Evolutionary conservation across 805 yeast genomes (phyloP).

Genomic region (Metschnikowia cerradonensis): DNA sequence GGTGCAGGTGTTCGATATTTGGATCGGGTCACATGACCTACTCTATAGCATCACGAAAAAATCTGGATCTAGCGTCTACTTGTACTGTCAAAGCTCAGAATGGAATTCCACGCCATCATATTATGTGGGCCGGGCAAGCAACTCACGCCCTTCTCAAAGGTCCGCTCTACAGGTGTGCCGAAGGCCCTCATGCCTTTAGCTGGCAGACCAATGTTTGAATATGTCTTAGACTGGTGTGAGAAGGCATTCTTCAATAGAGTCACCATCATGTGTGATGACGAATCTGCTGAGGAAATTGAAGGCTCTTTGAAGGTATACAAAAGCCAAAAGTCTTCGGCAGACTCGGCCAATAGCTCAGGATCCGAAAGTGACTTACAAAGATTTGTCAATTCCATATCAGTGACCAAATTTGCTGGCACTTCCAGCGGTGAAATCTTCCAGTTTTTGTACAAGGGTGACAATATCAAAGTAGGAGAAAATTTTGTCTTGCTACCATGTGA

Average conservation of each 20-base stretch:
- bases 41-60: constrained; percentile 3
- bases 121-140: constrained; percentile 82
- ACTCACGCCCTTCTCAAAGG: constrained; percentile 67
- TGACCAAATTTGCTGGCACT: constrained; percentile 18
- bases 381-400: constrained; percentile 22
- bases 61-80: neutral
- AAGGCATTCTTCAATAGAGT: constrained; percentile 72
- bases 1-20: neutral
- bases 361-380: constrained; percentile 15
- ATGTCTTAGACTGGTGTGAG: constrained; percentile 91
- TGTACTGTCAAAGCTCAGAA: constrained; percentile 24
- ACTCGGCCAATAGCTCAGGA: constrained; percentile 14
- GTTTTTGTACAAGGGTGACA: constrained; percentile 41
- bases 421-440: constrained; percentile 62
- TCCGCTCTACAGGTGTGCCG: constrained; percentile 59
- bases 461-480: constrained; percentile 29
- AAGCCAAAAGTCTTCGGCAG: constrained; percentile 26
- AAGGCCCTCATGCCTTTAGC: constrained; percentile 90
- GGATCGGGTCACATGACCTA: constrained; percentile 2
- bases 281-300: constrained; percentile 44
- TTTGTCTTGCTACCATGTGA: constrained; percentile 92
- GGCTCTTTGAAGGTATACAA: constrained; percentile 48
- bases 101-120: constrained; percentile 92
- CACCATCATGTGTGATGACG: constrained; percentile 55
- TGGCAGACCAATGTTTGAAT: constrained; percentile 81